Conservation (phyloP, 2,329 filamentous ascomycete species). For the Leptographium wingfieldii region DNA sequence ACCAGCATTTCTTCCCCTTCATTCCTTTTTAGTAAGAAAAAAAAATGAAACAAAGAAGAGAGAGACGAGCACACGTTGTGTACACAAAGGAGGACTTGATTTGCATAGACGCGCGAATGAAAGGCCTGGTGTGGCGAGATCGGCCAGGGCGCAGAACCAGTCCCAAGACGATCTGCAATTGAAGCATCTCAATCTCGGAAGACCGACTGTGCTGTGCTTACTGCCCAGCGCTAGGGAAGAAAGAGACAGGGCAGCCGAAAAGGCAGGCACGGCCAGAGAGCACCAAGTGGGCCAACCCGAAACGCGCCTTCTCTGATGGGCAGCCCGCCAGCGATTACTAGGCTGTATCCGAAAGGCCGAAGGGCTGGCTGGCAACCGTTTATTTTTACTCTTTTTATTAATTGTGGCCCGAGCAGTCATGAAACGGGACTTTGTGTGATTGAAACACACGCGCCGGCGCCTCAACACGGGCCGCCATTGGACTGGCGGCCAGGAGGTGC, state of each 20-base stretch:
- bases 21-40: background rate
- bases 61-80: background rate
- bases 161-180: background rate
- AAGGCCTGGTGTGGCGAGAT: background rate
- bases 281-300: background rate
- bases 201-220: background rate
- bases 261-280: background rate
- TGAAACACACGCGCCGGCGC: constrained; percentile 13
- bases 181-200: background rate
- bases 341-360: background rate
- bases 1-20: background rate
- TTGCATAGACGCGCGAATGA: background rate
- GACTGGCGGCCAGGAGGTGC: background rate
- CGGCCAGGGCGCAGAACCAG: background rate
- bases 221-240: background rate
- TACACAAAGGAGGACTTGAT: background rate
- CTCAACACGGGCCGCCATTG: constrained; percentile 10
- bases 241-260: background rate
- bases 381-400: background rate
- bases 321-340: background rate
- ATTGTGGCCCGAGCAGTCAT: constrained; percentile 3
- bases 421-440: constrained; percentile 11
- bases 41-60: background rate
- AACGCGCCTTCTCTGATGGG: background rate
- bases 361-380: background rate